Percentiles rank a stretch among this genome's conserved stretches.
Evolutionary conservation across 2,329 filamentous ascomycete genomes (phyloP).

Genomic region (Fusarium papillatum): DNA sequence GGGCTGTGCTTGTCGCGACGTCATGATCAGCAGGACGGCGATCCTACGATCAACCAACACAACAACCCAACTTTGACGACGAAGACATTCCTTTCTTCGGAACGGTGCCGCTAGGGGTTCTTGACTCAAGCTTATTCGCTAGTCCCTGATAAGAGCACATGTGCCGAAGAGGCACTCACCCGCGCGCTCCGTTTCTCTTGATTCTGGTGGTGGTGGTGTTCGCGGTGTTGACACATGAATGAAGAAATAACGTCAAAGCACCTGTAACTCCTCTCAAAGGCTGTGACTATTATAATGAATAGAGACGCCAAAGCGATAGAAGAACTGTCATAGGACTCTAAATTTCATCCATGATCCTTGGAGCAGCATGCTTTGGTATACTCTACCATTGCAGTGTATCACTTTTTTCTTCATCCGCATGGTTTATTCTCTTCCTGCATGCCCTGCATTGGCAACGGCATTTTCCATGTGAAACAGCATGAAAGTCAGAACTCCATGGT

Average conservation of each 20-base stretch:
- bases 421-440: neutral
- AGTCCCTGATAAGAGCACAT: neutral
- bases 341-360: neutral
- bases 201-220: neutral
- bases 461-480: neutral
- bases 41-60: conserved; percentile 1
- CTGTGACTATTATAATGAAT: neutral
- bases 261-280: neutral
- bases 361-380: neutral
- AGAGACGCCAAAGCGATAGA: neutral
- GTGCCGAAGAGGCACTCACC: neutral
- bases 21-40: neutral
- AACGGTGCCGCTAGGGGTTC: neutral
- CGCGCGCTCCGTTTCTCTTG: neutral
- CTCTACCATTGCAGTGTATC: neutral
- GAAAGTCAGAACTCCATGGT: neutral
- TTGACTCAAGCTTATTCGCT: neutral
- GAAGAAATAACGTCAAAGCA: neutral
- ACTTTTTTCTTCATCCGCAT: neutral
- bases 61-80: neutral
- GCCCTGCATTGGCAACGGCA: neutral
- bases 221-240: neutral
- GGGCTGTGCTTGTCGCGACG: neutral
- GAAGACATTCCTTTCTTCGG: neutral
- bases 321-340: neutral